These are phyloP conservation scores for Trametes sp. DNA, from an alignment of 1,284 basidiomycete species.

Conservation along the genomic window DNA sequence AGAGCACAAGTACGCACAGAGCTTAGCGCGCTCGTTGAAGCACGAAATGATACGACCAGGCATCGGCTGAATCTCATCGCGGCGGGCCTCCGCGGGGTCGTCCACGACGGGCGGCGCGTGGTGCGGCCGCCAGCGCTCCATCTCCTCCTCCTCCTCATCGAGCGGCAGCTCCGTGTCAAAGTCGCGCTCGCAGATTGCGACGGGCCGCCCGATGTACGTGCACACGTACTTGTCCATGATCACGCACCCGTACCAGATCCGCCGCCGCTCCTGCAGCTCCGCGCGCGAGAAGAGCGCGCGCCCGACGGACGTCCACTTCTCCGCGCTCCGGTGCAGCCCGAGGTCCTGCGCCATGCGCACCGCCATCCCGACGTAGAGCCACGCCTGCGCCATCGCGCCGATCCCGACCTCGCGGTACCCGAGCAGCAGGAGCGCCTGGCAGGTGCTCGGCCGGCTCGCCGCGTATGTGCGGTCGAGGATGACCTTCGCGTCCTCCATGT, in stretches of 20 bases:
- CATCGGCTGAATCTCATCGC: slow-evolving; percentile 42
- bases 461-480: slow-evolving; percentile 75
- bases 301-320: slow-evolving; percentile 71
- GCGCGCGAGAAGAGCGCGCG: slow-evolving; percentile 65
- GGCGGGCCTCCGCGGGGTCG: slow-evolving; percentile 40
- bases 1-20: slow-evolving; percentile 58
- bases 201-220: slow-evolving; percentile 81
- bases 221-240: slow-evolving; percentile 84
- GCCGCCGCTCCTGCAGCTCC: slow-evolving; percentile 76
- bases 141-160: slow-evolving; percentile 75
- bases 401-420: slow-evolving; percentile 87
- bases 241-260: slow-evolving; percentile 86
- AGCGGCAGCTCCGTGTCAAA: slow-evolving; percentile 80
- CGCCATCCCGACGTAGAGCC: slow-evolving; percentile 83
- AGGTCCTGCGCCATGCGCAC: slow-evolving; percentile 88
- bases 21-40: slow-evolving; percentile 77
- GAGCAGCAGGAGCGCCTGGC: slow-evolving; percentile 80
- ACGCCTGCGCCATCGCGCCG: slow-evolving; percentile 87
- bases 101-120: slow-evolving; percentile 47
- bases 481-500: slow-evolving; percentile 72
- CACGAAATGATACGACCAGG: slow-evolving; percentile 71
- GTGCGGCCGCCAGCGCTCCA: slow-evolving; percentile 61
- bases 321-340: slow-evolving; percentile 83
- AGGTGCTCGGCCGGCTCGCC: slow-evolving; percentile 69
- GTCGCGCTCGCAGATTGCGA: slow-evolving; percentile 82